Percentiles rank a stretch among this genome's conserved stretches.
phyloP scores from a whole-genome alignment of 129 eudicot species.

The Centella asiatica region DNA sequence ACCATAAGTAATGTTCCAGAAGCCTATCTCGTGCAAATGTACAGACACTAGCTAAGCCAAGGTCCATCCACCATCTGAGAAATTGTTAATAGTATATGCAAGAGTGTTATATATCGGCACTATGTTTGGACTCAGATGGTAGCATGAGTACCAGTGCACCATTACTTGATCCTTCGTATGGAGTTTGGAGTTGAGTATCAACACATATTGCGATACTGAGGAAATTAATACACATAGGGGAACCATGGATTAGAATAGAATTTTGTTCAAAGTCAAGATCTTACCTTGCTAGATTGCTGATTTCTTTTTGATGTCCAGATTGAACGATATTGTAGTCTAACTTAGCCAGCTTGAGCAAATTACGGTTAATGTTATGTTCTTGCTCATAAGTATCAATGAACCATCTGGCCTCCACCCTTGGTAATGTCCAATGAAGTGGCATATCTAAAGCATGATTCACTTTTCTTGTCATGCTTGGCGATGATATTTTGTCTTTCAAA shows the following conservation, averaged over 20 bases:
- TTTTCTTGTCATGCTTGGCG: neutral
- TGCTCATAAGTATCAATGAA: neutral
- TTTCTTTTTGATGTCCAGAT: constrained; percentile 1
- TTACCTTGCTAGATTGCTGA: constrained; percentile 10
- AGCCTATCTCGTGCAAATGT: neutral
- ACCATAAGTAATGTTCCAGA: constrained; percentile 2
- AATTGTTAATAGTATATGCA: neutral
- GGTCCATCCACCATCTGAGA: constrained; percentile 2
- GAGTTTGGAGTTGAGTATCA: too few species aligned
- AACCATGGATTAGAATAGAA: too few species aligned
- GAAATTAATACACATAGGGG: too few species aligned
- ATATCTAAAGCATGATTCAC: constrained; percentile 5
- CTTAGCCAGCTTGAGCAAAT: constrained; percentile 1
- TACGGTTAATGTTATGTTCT: neutral
- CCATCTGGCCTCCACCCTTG: constrained; percentile 3
- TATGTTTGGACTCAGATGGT: too few species aligned
- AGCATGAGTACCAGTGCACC: too few species aligned
- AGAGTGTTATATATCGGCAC: too few species aligned
- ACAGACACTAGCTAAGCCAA: neutral
- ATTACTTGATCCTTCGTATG: too few species aligned
- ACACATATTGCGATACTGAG: too few species aligned
- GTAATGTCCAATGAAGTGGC: neutral
- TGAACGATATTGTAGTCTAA: constrained; percentile 2
- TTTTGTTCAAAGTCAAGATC: neutral
- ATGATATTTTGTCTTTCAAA: neutral